These are phyloP conservation scores for Gracilariopsis chorda DNA, from an alignment of 23 red algal species.

Conservation along the genomic window DNA sequence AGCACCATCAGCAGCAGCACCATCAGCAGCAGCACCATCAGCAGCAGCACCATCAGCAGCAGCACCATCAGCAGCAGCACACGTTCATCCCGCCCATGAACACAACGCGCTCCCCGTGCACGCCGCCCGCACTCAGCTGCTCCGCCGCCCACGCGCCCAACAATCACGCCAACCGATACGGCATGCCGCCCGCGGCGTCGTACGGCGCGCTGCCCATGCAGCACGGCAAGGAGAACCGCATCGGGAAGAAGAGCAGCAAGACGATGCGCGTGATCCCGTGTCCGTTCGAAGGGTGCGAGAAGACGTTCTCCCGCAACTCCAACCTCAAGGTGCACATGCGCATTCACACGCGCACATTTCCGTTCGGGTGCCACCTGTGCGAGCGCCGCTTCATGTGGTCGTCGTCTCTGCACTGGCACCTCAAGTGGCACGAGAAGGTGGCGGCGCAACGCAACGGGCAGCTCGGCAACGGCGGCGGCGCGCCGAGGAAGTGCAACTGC, in stretches of 20 bases:
- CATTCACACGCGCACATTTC: not conserved
- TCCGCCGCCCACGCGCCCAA: no score
- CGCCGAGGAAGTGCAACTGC: not conserved
- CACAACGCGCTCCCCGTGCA: no score
- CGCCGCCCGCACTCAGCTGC: no score
- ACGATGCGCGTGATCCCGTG: not conserved
- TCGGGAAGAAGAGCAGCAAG: not conserved
- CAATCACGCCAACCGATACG: no score
- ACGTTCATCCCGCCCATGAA: no score
- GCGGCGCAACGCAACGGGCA: no score
- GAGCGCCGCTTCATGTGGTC: not conserved
- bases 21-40: not conserved
- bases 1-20: not conserved
- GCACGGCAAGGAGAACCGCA: not conserved
- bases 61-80: not conserved
- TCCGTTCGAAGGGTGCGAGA: not conserved
- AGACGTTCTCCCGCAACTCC: slow-evolving; percentile 14
- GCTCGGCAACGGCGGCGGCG: not conserved
- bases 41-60: not conserved
- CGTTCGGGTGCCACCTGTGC: not conserved
- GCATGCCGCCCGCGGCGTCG: no score
- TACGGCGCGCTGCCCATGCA: no score
- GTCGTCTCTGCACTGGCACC: slow-evolving; percentile 1
- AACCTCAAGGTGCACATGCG: slow-evolving; percentile 29
- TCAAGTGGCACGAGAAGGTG: slow-evolving; percentile 21